Percentiles rank a stretch among this genome's conserved stretches.
phyloP scores from a whole-genome alignment of 139 green algal species.

The Edaphochlamys debaryana region DNA sequence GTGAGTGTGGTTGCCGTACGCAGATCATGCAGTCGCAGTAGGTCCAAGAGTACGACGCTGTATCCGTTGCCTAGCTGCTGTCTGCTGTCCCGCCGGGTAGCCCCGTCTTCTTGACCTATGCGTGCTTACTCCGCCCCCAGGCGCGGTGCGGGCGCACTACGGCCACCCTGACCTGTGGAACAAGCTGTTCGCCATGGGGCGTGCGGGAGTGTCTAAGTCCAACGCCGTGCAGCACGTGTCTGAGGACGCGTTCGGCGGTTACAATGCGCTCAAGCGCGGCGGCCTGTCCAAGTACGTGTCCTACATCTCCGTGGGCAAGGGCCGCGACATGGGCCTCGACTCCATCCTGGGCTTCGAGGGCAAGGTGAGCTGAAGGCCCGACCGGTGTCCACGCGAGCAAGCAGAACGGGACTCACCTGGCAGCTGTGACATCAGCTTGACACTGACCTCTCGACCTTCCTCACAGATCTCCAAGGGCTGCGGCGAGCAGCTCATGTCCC shows the following conservation, averaged over 20 bases:
- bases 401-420: neutral
- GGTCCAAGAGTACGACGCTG: too few species aligned
- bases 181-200: constrained; percentile 81
- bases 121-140: neutral
- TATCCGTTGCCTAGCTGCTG: too few species aligned
- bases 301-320: constrained; percentile 87
- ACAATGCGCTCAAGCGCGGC: constrained; percentile 80
- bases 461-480: constrained; percentile 61
- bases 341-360: constrained; percentile 89
- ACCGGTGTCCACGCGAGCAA: too few species aligned
- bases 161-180: constrained; percentile 92
- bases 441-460: too few species aligned
- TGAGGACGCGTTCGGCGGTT: constrained; percentile 55
- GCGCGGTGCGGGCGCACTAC: constrained; percentile 83
- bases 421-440: too few species aligned
- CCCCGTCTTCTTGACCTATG: too few species aligned
- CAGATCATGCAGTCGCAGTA: too few species aligned
- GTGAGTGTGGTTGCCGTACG: neutral
- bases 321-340: constrained; percentile 88
- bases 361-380: constrained; percentile 63
- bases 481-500: constrained; percentile 76
- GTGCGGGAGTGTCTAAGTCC: constrained; percentile 73
- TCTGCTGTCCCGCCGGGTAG: too few species aligned
- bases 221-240: constrained; percentile 65
- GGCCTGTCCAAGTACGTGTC: constrained; percentile 83